phyloP scores from a whole-genome alignment of 257 asterid genomes.

The Ehretia macrophylla region DNA sequence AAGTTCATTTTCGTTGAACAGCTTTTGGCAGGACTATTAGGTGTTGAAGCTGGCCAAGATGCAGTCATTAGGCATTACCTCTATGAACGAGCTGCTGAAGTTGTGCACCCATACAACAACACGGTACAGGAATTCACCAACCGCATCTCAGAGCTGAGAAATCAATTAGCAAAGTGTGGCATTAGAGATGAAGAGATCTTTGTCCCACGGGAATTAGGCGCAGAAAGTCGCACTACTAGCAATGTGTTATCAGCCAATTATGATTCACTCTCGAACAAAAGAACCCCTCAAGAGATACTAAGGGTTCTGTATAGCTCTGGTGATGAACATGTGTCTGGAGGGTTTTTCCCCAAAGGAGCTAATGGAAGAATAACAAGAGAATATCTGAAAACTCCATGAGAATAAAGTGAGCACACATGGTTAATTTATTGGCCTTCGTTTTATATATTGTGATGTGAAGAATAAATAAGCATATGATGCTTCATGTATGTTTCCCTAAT shows the following conservation, averaged over 20 bases:
- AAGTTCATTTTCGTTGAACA: not conserved
- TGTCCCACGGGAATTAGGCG: constrained; percentile 32
- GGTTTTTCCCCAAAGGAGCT: constrained; percentile 40
- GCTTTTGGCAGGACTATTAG: constrained; percentile 44
- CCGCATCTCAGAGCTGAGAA: constrained; percentile 35
- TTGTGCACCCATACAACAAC: constrained; percentile 31
- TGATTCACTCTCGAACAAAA: constrained; percentile 34
- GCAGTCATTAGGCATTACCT: constrained; percentile 42
- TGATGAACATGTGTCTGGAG: constrained; percentile 32
- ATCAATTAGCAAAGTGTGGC: constrained; percentile 33
- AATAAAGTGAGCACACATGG: no score
- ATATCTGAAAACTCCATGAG: not conserved
- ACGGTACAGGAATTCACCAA: constrained; percentile 37
- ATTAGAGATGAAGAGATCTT: constrained; percentile 42
- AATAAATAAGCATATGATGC: no score
- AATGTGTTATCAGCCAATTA: constrained; percentile 39
- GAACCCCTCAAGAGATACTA: constrained; percentile 34
- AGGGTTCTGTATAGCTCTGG: constrained; percentile 32
- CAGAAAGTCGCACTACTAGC: constrained; percentile 27
- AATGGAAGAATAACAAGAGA: constrained; percentile 41
- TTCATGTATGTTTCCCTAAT: no score
- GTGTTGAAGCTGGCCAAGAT: constrained; percentile 47
- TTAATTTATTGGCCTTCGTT: no score
- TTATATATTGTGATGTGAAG: no score
- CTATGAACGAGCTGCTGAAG: constrained; percentile 22